Evolutionary conservation across 768 basidiomycete species (phyloP), one percentile per base, ranked within the genome.

Genomic region (Mycena epipterygia): DNA sequence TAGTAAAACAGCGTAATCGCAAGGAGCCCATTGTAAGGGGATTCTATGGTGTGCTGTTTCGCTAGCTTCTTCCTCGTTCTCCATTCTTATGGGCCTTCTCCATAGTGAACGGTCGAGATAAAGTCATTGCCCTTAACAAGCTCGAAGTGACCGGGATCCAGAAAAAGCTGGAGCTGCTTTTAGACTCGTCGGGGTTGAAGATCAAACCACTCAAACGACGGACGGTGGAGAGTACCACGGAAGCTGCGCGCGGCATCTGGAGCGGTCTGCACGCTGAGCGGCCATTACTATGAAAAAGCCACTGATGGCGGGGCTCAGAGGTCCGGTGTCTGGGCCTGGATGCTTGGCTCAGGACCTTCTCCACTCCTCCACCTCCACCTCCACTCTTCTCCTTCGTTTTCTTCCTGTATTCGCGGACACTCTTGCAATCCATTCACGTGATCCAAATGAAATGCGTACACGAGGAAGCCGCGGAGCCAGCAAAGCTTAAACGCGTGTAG

Each of bases 241-340:
- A 94, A 82, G 88, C 94, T 21, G 86, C 93, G 13, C 90, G 95
- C 79, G 95, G 95, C 61, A 94, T 96, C 72, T 96, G 95, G 95
- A 93, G 92, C 78, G 94, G 95, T 23, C 81, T 96, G 71, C 95
- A 97, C 75, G 93, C 93, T 73, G 89, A 90, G 75, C 88, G 91
- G 64, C 91, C 92, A 21, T 63, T 74, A 14, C 81, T 88, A 68
- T 89, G 79, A 81, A 72, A 70, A 57, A 37, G 51, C 70, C 56
- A 66, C 65, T 70, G 69, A 70, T 62, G 63, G 53, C 69, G 63
- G 68, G 55, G 48, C 63, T 64, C 55, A 41, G 67, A 69, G 56
- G 60, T 66, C 59, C 57, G 67, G 39, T 75, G 64, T 71, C 49
- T 68, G 46, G 55, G 64, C 55, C 55, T 65, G 53, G 70, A 57